Evolutionary conservation across 352 stramenopile species (phyloP).

Genomic region (Phytophthora hybrid): DNA sequence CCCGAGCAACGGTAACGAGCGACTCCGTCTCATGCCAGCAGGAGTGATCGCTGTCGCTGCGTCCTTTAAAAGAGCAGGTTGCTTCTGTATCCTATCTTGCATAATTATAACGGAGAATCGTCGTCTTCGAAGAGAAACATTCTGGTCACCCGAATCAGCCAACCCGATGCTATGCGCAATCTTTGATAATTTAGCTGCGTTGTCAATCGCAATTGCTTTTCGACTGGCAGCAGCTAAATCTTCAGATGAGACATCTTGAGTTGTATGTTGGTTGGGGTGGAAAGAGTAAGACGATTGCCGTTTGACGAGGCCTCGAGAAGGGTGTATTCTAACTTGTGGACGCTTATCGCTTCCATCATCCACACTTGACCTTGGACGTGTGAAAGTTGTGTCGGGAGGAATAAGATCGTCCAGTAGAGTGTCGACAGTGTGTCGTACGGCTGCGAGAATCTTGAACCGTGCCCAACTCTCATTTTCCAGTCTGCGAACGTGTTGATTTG

Average conservation of each 20-base stretch:
- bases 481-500: constrained; percentile 36
- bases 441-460: constrained; percentile 49
- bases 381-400: constrained; percentile 19
- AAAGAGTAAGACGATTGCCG: constrained; percentile 19
- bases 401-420: constrained; percentile 53
- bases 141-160: constrained; percentile 9
- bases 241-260: background rate
- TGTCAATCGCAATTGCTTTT: background rate
- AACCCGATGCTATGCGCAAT: constrained; percentile 21
- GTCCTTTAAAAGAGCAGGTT: background rate
- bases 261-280: background rate
- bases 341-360: constrained; percentile 9
- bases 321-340: constrained; percentile 11
- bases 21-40: constrained; percentile 41
- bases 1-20: constrained; percentile 64
- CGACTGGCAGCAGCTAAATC: background rate
- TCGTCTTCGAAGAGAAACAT: background rate
- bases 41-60: background rate
- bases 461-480: constrained; percentile 70
- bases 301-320: constrained; percentile 7
- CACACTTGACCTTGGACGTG: background rate
- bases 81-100: background rate
- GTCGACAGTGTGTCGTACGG: constrained; percentile 42
- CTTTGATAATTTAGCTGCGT: constrained; percentile 26
- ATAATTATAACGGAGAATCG: constrained; percentile 16